phyloP scores from a whole-genome alignment of 2,329 filamentous ascomycete genomes.

The Teratosphaeriaceae sp. region DNA sequence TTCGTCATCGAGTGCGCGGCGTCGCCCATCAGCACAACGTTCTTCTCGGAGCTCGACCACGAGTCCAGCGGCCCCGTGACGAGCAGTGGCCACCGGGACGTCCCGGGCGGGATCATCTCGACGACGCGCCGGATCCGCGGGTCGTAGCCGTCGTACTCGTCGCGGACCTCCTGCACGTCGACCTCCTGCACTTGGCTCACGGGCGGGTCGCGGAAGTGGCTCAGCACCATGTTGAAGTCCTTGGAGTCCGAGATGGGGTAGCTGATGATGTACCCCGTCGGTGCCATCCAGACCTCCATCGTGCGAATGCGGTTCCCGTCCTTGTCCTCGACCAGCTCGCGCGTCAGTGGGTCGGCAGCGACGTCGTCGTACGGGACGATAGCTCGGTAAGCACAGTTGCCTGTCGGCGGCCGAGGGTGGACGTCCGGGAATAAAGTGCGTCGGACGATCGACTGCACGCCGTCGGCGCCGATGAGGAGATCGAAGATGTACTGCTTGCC shows the following conservation, averaged over 20 bases:
- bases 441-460: slow-evolving; percentile 30
- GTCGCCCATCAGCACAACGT: slow-evolving; percentile 40
- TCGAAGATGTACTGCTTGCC: slow-evolving; percentile 18
- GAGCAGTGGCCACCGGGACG: slow-evolving; percentile 39
- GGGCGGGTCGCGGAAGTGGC: slow-evolving; percentile 34
- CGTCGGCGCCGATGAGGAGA: slow-evolving; percentile 26
- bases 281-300: slow-evolving; percentile 42
- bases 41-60: slow-evolving; percentile 37
- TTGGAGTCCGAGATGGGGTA: slow-evolving; percentile 41
- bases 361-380: slow-evolving; percentile 40
- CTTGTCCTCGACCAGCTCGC: slow-evolving; percentile 20
- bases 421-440: slow-evolving; percentile 37
- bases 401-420: slow-evolving; percentile 33
- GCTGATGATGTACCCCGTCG: slow-evolving; percentile 37
- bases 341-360: slow-evolving; percentile 35
- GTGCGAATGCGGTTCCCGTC: slow-evolving; percentile 32
- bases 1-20: slow-evolving; percentile 39
- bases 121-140: slow-evolving; percentile 38
- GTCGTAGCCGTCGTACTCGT: slow-evolving; percentile 40
- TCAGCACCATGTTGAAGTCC: slow-evolving; percentile 43
- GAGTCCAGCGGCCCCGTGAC: slow-evolving; percentile 36
- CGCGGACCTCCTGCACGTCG: slow-evolving; percentile 37
- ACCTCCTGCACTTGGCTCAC: slow-evolving; percentile 32
- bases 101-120: slow-evolving; percentile 32
- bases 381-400: slow-evolving; percentile 41